Percentiles rank a stretch among this genome's conserved stretches.
Conservation (phyloP, 2,329 filamentous ascomycete species). For the Apiospora rasikravindrae region DNA sequence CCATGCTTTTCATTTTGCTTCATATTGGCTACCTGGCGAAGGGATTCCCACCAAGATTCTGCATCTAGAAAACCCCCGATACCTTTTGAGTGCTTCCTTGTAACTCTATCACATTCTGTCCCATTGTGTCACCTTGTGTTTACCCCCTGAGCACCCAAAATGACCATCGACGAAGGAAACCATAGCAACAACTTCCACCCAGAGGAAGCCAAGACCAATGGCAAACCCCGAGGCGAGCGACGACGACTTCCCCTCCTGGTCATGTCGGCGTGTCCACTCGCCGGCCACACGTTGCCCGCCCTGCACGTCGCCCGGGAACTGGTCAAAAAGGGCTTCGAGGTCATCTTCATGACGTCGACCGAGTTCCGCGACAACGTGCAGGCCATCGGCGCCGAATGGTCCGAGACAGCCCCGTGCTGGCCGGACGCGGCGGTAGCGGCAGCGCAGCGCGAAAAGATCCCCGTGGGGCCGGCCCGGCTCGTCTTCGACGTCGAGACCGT, state of each 20-base stretch:
- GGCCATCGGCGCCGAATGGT: slow-evolving; percentile 42
- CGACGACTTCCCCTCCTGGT: slow-evolving; percentile 27
- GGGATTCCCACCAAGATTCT: not conserved
- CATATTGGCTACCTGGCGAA: not conserved
- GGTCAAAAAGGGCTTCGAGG: slow-evolving; percentile 42
- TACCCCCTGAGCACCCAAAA: not conserved
- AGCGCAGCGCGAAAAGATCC: slow-evolving; percentile 21
- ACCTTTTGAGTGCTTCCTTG: too few relatives aligned
- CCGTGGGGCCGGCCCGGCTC: slow-evolving; percentile 28
- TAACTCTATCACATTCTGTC: not conserved
- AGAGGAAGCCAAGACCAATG: not conserved
- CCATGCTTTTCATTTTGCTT: too few relatives aligned
- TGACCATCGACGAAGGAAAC: not conserved
- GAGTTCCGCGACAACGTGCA: slow-evolving; percentile 38
- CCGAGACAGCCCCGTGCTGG: slow-evolving; percentile 24
- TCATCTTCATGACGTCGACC: slow-evolving; percentile 42
- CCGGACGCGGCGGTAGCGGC: not conserved
- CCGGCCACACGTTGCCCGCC: slow-evolving; percentile 31
- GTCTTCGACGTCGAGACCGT: slow-evolving; percentile 41
- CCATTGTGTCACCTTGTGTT: not conserved
- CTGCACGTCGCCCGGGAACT: slow-evolving; percentile 39
- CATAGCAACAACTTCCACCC: not conserved
- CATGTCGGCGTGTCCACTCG: slow-evolving; percentile 27
- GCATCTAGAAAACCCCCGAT: too few relatives aligned
- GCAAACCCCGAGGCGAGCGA: not conserved